Conservation (phyloP, 495 filamentous ascomycete species). For the Opeltia flavorubescens region DNA sequence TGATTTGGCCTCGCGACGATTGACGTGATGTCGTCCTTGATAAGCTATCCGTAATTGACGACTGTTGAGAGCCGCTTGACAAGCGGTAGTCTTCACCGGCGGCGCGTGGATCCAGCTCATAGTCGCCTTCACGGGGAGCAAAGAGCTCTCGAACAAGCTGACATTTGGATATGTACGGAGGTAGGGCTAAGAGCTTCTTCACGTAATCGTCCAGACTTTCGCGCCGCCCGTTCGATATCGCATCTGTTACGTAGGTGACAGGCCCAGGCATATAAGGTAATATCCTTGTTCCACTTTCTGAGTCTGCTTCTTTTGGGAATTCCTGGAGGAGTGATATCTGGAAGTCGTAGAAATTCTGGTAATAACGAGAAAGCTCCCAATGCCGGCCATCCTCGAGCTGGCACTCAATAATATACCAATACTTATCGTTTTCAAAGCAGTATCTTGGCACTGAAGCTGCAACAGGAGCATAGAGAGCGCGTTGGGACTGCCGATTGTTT, state of each 20-base stretch:
- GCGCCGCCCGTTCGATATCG: constrained; percentile 83
- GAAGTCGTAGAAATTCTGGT: constrained; percentile 98
- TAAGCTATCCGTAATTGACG: constrained; percentile 37
- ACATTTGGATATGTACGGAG: constrained; percentile 69
- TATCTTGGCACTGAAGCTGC: constrained; percentile 82
- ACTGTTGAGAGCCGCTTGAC: constrained; percentile 58
- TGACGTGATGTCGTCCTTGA: constrained; percentile 51
- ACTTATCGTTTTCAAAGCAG: constrained; percentile 93
- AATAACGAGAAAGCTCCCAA: constrained; percentile 87
- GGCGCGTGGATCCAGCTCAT: constrained; percentile 66
- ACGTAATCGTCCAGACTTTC: constrained; percentile 91
- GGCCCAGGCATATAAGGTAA: constrained; percentile 98
- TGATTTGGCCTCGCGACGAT: constrained; percentile 59
- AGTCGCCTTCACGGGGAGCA: constrained; percentile 76
- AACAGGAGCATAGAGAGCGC: constrained; percentile 40
- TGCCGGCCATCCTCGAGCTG: constrained; percentile 78
- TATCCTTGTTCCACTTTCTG: constrained; percentile 60
- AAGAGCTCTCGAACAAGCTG: constrained; percentile 80
- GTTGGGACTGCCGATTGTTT: constrained; percentile 21
- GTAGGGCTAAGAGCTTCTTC: constrained; percentile 73
- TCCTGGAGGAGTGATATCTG: constrained; percentile 89
- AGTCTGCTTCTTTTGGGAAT: constrained; percentile 86
- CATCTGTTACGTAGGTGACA: constrained; percentile 94
- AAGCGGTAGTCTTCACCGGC: constrained; percentile 55
- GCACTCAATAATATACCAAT: constrained; percentile 95